Evolutionary conservation across 192 early-diverging fungal genomes (phyloP).

Genomic region (Backusella luteola): DNA sequence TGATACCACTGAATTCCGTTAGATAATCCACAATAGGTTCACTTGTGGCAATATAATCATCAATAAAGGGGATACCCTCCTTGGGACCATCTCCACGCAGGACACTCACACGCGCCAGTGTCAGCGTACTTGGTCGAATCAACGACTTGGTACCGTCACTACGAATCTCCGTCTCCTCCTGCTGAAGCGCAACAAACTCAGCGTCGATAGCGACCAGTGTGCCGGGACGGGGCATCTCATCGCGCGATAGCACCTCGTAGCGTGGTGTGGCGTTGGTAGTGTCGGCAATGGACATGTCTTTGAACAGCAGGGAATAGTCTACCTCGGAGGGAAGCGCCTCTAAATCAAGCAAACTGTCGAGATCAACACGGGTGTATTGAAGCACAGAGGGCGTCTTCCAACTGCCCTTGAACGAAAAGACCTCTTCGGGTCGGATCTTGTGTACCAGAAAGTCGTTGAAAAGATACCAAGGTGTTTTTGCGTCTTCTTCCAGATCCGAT

Average conservation of each 20-base stretch:
- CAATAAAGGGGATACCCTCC: slow-evolving; percentile 87
- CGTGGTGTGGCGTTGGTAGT: slow-evolving; percentile 43
- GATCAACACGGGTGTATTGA: slow-evolving; percentile 63
- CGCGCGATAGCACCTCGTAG: slow-evolving; percentile 48
- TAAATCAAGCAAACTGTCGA: slow-evolving; percentile 50
- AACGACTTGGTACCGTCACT: slow-evolving; percentile 90
- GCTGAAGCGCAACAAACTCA: slow-evolving; percentile 88
- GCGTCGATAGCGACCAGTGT: slow-evolving; percentile 87
- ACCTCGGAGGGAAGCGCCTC: slow-evolving; percentile 37
- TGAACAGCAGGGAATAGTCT: slow-evolving; percentile 53
- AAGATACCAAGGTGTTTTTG: slow-evolving; percentile 70
- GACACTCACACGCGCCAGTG: slow-evolving; percentile 88
- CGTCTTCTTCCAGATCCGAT: slow-evolving; percentile 27
- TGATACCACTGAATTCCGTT: slow-evolving; percentile 94
- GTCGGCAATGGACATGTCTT: slow-evolving; percentile 61
- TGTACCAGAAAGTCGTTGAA: slow-evolving; percentile 97
- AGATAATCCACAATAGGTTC: slow-evolving; percentile 90
- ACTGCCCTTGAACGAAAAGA: slow-evolving; percentile 50
- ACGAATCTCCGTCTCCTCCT: slow-evolving; percentile 87
- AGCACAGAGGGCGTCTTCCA: slow-evolving; percentile 71
- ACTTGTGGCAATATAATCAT: slow-evolving; percentile 89
- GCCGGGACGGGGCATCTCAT: slow-evolving; percentile 65
- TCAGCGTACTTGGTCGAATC: slow-evolving; percentile 76
- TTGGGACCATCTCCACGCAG: slow-evolving; percentile 75
- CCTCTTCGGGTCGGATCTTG: slow-evolving; percentile 63